These are phyloP conservation scores for Trichoderma semiorbis DNA, from an alignment of 2,329 filamentous ascomycete genomes.

Conservation along the genomic window DNA sequence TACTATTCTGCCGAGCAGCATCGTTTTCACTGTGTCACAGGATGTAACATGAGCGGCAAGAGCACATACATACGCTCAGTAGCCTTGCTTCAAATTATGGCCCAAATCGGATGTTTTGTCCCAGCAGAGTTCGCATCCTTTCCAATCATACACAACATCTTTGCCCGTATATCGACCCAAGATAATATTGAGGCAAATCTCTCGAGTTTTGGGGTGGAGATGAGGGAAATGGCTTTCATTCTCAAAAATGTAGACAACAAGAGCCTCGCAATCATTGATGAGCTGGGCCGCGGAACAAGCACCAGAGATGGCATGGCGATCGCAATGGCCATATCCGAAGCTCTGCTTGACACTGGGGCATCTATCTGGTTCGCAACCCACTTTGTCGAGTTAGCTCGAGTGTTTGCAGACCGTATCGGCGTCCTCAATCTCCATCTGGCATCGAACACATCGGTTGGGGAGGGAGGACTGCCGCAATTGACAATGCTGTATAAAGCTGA, in stretches of 20 bases:
- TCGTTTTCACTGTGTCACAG: conserved; percentile 89
- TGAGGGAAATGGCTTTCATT: conserved; percentile 95
- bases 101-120: conserved; percentile 87
- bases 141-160: conserved; percentile 75
- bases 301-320: conserved; percentile 86
- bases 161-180: conserved; percentile 81
- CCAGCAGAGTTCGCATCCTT: conserved; percentile 82
- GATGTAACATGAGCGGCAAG: conserved; percentile 98
- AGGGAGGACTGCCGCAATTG: conserved; percentile 57
- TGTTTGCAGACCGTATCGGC: conserved; percentile 70
- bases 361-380: conserved; percentile 93
- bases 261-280: conserved; percentile 83
- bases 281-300: conserved; percentile 87
- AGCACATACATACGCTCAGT: conserved; percentile 89
- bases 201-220: conserved; percentile 90
- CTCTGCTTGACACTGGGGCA: conserved; percentile 72
- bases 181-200: conserved; percentile 88
- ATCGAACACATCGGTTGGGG: conserved; percentile 56
- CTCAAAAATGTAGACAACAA: conserved; percentile 72
- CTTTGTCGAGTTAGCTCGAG: conserved; percentile 76
- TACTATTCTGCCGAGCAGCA: conserved; percentile 77
- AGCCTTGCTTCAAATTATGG: conserved; percentile 85
- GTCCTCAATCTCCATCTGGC: conserved; percentile 80
- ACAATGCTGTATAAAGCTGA: conserved; percentile 85
- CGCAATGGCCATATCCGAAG: conserved; percentile 85